Conservation (phyloP, 371 early-diverging fungal species). For the Dichotomocladium elegans region DNA sequence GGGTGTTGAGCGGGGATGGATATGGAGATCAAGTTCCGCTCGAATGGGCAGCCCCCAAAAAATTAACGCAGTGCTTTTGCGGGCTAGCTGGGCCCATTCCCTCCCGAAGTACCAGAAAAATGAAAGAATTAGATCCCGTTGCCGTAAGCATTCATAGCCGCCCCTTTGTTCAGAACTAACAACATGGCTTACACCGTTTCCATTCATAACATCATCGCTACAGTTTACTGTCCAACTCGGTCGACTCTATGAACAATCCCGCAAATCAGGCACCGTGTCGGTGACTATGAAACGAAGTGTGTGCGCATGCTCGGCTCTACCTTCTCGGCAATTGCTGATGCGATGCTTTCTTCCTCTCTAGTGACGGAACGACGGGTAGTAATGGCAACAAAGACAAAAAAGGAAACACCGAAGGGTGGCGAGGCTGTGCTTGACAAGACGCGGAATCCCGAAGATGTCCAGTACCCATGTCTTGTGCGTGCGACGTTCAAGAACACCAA, state of each 20-base stretch:
- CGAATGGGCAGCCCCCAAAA: too few relatives aligned
- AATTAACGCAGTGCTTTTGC: too few relatives aligned
- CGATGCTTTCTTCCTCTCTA: background rate
- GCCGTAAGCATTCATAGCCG: conserved; percentile 16
- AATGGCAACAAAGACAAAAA: conserved; percentile 22
- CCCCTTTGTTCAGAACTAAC: background rate
- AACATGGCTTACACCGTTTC: background rate
- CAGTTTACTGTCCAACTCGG: conserved; percentile 49
- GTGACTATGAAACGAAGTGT: conserved; percentile 52
- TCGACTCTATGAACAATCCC: conserved; percentile 36
- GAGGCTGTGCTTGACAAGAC: conserved; percentile 14
- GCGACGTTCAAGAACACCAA: conserved; percentile 34
- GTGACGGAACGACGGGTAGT: conserved; percentile 32
- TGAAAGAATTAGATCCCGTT: conserved; percentile 39
- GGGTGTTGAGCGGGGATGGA: too few relatives aligned
- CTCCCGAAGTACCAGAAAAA: conserved; percentile 10
- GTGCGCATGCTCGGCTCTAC: background rate
- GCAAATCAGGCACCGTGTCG: conserved; percentile 34
- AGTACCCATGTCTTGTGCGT: conserved; percentile 38
- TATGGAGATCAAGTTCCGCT: too few relatives aligned
- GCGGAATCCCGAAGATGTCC: conserved; percentile 13
- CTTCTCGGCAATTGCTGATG: background rate
- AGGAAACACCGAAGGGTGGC: conserved; percentile 32
- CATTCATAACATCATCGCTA: background rate
- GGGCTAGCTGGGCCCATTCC: too few relatives aligned